Base-by-base conservation (phyloP, 352 stramenopile species). In the Globisporangium emineosum region DNA sequence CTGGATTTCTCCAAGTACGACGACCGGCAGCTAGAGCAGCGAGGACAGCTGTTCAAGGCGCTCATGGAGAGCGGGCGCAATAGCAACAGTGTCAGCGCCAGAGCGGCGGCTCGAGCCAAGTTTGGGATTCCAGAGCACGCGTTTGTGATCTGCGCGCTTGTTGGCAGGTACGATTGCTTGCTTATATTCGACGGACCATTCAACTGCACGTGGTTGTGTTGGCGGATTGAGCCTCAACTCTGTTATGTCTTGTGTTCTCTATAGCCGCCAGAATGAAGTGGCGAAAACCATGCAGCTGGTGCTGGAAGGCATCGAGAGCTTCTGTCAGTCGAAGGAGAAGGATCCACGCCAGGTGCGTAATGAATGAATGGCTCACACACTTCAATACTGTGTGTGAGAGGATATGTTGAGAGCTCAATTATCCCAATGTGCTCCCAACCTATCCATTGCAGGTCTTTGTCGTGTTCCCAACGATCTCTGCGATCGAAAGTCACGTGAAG, bases 261-360 rank as follows among this genome's bases (percentile, higher is more conserved):
- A 13, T 42, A 92, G 83, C 51, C 83, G 83, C 13, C 62, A 66
- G 27, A 86, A 86, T 37, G 83, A 92, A 75, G 83, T 92, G 19
- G 56, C 65, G 8, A 79, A 75, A 12, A 77, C 75, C 0, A 75
- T 77, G 2, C 51, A 62, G 4, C 43, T 80, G 0, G 75, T 92
- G 6, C 43, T 86, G 0, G 54, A 82, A 7, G 81, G 73, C 2
- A 75, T 89, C n/a, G 55, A 78, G 15, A 19, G 25, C 10, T 62
- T 62, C 56, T 40, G 10, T 1, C 15, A 37, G 47, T 35, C 25
- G n/a, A 8, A 68, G 7, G 69, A 87, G 25, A 60, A 78, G 13
- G 62, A 54, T 10, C 10, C 53, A 58, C 15, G 25, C 62, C 30
- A 51, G 40, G 60, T 66, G 30, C 32, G 47, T 47, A n/a, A n/a